A percentile compares a stretch with the other conserved stretches of the same genome.
Evolutionary conservation across 768 basidiomycete species (phyloP).

Genomic region (Agaricus blazei): DNA sequence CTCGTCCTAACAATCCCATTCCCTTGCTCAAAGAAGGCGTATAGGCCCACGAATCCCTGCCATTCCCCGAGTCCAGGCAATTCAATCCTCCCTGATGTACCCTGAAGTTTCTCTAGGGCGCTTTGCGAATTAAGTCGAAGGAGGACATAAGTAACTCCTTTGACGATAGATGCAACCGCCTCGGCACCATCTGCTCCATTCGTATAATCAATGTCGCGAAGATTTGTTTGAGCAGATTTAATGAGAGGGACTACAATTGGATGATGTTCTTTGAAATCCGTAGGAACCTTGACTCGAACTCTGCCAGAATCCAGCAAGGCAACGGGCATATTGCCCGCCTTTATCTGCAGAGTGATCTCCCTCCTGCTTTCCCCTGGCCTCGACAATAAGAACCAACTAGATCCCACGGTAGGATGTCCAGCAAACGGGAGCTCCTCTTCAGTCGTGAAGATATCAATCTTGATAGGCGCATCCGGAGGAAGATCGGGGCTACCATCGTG

Average conservation of each 20-base stretch:
- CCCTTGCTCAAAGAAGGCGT: slow-evolving; percentile 28
- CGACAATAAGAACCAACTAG: slow-evolving; percentile 36
- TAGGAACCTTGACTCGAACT: slow-evolving; percentile 33
- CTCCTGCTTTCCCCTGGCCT: slow-evolving; percentile 5
- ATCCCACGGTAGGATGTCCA: slow-evolving; percentile 40
- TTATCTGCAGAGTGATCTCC: slow-evolving; percentile 28
- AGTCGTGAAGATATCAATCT: slow-evolving; percentile 38
- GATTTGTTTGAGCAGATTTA: slow-evolving; percentile 24
- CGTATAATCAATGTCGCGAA: slow-evolving; percentile 27
- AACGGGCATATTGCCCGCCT: slow-evolving; percentile 38
- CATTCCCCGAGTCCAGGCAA: slow-evolving; percentile 33
- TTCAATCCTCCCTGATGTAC: slow-evolving; percentile 18
- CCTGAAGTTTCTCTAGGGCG: slow-evolving; percentile 28
- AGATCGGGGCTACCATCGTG: slow-evolving; percentile 20
- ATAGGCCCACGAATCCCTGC: slow-evolving; percentile 30
- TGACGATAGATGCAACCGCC: slow-evolving; percentile 37
- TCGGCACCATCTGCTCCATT: slow-evolving; percentile 29
- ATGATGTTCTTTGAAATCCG: slow-evolving; percentile 35
- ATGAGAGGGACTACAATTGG: slow-evolving; percentile 19
- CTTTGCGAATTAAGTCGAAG: slow-evolving; percentile 32
- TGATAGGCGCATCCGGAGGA: slow-evolving; percentile 16
- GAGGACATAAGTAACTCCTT: slow-evolving; percentile 41
- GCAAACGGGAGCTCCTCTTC: slow-evolving; percentile 38
- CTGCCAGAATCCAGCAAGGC: slow-evolving; percentile 17
- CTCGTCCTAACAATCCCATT: slow-evolving; percentile 33